Conservation (phyloP, 305 asterid genomes). For the Ajuga reptans region DNA sequence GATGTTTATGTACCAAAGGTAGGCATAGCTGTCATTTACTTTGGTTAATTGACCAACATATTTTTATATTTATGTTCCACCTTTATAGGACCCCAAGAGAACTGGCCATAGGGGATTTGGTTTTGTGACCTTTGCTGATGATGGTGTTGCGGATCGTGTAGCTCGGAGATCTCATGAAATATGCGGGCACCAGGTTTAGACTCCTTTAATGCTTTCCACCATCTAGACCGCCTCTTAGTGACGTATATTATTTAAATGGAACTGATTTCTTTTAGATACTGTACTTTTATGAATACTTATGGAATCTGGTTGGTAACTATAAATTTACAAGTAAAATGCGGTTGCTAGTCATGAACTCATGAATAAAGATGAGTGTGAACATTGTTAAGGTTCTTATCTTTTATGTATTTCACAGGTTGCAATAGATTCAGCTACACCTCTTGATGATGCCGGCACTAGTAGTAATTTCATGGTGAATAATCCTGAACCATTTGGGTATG, state of each 20-base stretch:
- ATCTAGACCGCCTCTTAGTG: background rate
- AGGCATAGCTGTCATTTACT: constrained; percentile 10
- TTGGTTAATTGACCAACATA: background rate
- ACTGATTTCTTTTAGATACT: background rate
- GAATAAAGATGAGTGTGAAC: background rate
- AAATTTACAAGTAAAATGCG: background rate
- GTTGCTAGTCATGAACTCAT: background rate
- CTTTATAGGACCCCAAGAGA: constrained; percentile 87
- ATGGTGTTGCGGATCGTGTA: constrained; percentile 97
- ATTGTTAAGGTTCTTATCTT: constrained; percentile 9
- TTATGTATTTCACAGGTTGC: constrained; percentile 57
- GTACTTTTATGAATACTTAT: background rate
- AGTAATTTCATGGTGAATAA: constrained; percentile 48
- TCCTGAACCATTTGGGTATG: constrained; percentile 73
- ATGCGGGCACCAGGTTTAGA: constrained; percentile 86
- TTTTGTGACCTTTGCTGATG: constrained; percentile 92
- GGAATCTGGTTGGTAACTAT: background rate
- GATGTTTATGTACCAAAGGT: constrained; percentile 98
- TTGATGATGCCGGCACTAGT: constrained; percentile 90
- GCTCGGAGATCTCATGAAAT: constrained; percentile 94
- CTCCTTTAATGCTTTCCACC: background rate
- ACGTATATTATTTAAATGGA: background rate
- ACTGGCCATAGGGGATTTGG: constrained; percentile 97
- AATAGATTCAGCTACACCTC: constrained; percentile 94
- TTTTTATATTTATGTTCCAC: constrained; percentile 9